Evolutionary conservation across 176 grass and related monocot genomes (phyloP), one percentile per base, ranked within the genome.

Genomic region (Triticum turgidum): DNA sequence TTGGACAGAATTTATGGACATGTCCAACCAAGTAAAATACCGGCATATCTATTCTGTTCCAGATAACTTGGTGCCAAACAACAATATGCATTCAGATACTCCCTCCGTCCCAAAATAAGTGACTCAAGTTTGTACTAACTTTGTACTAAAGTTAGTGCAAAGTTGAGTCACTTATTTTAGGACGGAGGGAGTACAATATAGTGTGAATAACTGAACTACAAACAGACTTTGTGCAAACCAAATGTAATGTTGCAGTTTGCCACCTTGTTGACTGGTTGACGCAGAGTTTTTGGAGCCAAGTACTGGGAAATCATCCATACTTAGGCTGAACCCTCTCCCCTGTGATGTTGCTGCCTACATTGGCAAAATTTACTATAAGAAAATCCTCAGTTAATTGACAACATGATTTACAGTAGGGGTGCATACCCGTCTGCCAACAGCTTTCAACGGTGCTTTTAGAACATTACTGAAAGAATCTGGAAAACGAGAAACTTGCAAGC

Each of bases 241-340:
- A 75, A 39, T 44, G 5, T 42, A 44, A 17, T 73, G 35, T 52
- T 73, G 69, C 54, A 69, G 4, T 68, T 69, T 61, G 8, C 29
- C 25, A 76, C 73, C 73, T 76, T 76, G 73, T 76, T 76, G 44
- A 76, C 73, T 76, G 25, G 18, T 76, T 76, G 73, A 76, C 25
- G 1, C 24, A 17, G 73, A 76, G 14, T 76, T 76, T 52, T 2
- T 94, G 65, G 95, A 76, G 56, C 86, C 95, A 80, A 98, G 91
- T 85, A 84, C 79, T 85, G 91, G 91, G 73, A 98, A 98, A 84
- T 95, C 91, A 69, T 90, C 83, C 25, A 91, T 69, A 67, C 82
- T 91, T 61, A 90, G 85, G 80, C 82, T 90, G 78, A 95, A 98
- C 29, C 89, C 86, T 34, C 85, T 88, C 81, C 69, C 64, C 21